Evolutionary conservation across 2,329 filamentous ascomycete species (phyloP).

Genomic region (Aureobasidium namibiae): DNA sequence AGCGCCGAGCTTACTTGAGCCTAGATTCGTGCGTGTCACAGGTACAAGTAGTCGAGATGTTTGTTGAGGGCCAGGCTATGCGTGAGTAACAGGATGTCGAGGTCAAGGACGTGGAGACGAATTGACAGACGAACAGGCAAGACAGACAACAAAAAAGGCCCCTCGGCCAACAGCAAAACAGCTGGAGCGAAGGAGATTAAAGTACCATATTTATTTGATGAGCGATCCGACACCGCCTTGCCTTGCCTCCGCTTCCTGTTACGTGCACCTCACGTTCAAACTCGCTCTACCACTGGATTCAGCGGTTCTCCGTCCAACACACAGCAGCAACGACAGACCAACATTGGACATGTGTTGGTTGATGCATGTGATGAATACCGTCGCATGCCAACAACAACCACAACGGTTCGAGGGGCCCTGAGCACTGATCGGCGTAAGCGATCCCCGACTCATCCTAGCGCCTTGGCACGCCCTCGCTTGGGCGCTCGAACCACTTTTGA

Average conservation of each 20-base stretch:
- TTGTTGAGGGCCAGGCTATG: not conserved
- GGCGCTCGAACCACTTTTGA: not conserved
- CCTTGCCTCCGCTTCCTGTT: not conserved
- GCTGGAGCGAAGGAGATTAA: conserved; percentile 5
- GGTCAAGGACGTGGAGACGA: not conserved
- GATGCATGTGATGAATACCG: not conserved
- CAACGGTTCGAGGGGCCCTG: not conserved
- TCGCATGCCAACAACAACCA: conserved; percentile 4
- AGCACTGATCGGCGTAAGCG: not conserved
- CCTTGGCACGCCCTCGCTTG: not conserved
- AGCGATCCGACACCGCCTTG: conserved; percentile 1
- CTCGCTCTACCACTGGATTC: not conserved
- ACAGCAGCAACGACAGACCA: not conserved
- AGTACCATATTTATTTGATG: conserved; percentile 10
- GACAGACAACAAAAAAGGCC: not conserved
- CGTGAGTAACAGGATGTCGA: not conserved
- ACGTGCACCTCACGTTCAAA: not conserved
- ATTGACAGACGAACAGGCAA: not conserved
- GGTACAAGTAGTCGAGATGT: not conserved
- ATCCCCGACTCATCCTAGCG: not conserved
- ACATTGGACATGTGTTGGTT: not conserved
- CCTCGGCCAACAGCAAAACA: not conserved
- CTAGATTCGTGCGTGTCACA: conserved; percentile 6
- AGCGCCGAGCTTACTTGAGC: conserved; percentile 7
- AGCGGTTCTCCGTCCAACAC: not conserved